Conservation (phyloP, 2,329 filamentous ascomycete genomes). For the Dendryphion nanum region DNA sequence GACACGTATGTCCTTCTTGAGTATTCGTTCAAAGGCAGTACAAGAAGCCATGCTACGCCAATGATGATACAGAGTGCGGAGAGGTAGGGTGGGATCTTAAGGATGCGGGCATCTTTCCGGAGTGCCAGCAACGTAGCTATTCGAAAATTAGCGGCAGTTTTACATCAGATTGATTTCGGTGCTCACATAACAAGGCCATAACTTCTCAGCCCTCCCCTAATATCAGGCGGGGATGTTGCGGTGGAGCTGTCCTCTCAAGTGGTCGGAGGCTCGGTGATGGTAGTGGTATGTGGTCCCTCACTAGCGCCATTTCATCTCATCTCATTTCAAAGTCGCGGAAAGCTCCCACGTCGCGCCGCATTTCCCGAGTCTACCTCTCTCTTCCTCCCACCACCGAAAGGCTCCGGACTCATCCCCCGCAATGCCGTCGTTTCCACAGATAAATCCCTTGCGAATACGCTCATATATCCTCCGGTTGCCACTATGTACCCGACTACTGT, state of each 20-base stretch:
- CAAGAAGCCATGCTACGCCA: conserved; percentile 83
- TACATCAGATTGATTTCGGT: background rate
- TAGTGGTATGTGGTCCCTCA: conserved; percentile 2
- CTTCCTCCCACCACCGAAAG: too few species aligned
- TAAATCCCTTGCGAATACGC: conserved; percentile 72
- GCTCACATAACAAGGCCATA: conserved; percentile 40
- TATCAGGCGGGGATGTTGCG: conserved; percentile 7
- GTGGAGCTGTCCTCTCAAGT: conserved; percentile 5
- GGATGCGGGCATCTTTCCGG: conserved; percentile 75
- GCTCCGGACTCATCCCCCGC: conserved; percentile 14
- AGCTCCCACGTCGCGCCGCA: background rate
- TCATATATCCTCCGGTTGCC: conserved; percentile 84
- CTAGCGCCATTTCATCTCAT: background rate
- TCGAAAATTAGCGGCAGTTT: conserved; percentile 13
- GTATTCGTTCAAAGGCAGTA: conserved; percentile 87
- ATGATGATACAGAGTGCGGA: conserved; percentile 81
- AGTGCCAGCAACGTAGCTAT: conserved; percentile 63
- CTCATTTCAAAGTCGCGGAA: background rate
- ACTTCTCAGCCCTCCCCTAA: conserved; percentile 4
- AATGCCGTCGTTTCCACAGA: conserved; percentile 52
- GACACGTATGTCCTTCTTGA: conserved; percentile 93
- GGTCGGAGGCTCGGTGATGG: conserved; percentile 1
- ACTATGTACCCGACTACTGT: conserved; percentile 73
- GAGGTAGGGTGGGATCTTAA: conserved; percentile 82
- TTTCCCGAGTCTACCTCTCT: conserved; percentile 11